Percentiles rank a stretch among this genome's conserved stretches.
These are phyloP conservation scores for Botrytis cinerea DNA, from an alignment of 2,329 filamentous ascomycete species.

Conservation along the genomic window DNA sequence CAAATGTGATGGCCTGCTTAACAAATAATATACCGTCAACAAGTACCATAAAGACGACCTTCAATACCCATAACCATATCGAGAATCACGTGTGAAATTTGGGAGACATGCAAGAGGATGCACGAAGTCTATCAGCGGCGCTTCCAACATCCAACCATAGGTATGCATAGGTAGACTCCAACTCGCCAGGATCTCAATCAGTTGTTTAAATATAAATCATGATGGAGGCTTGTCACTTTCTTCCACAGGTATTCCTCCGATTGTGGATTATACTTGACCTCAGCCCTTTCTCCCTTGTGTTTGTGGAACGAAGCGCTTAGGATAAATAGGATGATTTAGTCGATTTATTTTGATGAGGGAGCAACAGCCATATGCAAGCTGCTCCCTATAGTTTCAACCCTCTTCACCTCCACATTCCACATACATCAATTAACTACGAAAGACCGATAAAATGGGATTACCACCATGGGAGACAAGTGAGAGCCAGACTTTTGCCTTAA, in stretches of 20 bases:
- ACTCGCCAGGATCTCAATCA: background rate
- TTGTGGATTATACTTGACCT: background rate
- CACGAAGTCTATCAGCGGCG: slow-evolving; percentile 3
- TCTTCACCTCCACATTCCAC: background rate
- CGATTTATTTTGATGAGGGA: background rate
- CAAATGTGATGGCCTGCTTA: background rate
- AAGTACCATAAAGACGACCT: background rate
- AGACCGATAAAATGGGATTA: slow-evolving; percentile 36
- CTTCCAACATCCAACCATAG: background rate
- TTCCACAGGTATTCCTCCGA: background rate
- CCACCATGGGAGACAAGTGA: slow-evolving; percentile 43
- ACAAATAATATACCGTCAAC: background rate
- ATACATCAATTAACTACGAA: background rate
- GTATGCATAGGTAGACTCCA: background rate
- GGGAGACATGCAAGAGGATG: background rate
- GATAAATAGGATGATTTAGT: background rate
- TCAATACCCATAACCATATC: background rate
- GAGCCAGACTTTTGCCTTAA: slow-evolving; percentile 63
- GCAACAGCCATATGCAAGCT: slow-evolving; percentile 1
- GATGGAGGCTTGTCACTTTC: background rate
- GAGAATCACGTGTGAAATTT: background rate
- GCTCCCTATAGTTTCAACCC: background rate
- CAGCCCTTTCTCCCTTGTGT: background rate
- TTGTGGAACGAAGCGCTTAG: slow-evolving; percentile 13
- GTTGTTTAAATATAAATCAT: background rate